Evolutionary conservation across 441 rosid genomes (phyloP), one percentile per base, ranked within the genome.

Genomic region (Erodium moschatum): DNA sequence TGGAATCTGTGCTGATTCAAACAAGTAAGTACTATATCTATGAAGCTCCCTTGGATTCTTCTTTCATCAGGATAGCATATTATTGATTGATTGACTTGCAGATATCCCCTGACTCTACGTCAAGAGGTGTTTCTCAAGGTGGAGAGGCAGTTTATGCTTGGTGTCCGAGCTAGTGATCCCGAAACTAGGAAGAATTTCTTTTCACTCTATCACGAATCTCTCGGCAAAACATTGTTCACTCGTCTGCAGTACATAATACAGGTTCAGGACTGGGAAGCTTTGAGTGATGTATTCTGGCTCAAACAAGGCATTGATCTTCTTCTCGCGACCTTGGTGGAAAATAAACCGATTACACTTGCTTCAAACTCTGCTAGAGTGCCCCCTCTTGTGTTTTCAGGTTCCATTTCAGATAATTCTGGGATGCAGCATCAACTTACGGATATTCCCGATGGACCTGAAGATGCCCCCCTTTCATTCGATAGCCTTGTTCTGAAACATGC

Each of bases 301-400:
- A 95, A 95, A 79, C 99, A 95, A 78, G 97, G 99, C 70, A 92
- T 95, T 76, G 97, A 95, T 87, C 94, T 95, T 72, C 94, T 95
- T 74, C 83, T 95, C 64, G 96, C 99, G 66, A 85, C 90, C 70
- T 82, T 91, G 70, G 89, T 89, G n/a, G 92, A 87, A 82, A 83
- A 86, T 74, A 85, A 90, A 76, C 90, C 95, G 60, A 91, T 95
- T 74, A 95, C 92, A 18, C 89, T 95, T 67, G 99, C 97, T 69
- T 87, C 97, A 66, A 91, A 95, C 79, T 87, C 97, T 80, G 99
- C 99, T 61, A 86, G 92, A 86, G 82, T 95, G 73, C 77, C 81
- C 52, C 86, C 95, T 16, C 82, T 95, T 73, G 78, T 83, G 70
- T 73, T 73, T 74, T 83, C 89, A 33, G 73, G 82, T 77, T 76